Conservation (phyloP, 1,139 yeast species). For the Taphrina deformans region DNA sequence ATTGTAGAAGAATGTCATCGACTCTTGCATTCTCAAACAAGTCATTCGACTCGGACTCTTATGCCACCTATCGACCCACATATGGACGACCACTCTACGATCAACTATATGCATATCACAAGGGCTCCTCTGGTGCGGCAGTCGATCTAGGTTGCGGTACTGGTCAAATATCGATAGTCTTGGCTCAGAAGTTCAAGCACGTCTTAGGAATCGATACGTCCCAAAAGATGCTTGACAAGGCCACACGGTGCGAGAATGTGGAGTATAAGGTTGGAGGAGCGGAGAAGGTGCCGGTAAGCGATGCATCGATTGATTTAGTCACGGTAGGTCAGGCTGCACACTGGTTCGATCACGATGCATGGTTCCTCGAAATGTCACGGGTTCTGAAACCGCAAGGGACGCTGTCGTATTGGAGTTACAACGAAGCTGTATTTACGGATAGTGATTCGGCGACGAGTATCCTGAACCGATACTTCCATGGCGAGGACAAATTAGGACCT, state of each 20-base stretch:
- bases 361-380: conserved; percentile 54
- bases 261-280: conserved; percentile 37
- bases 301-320: conserved; percentile 56
- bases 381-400: conserved; percentile 62
- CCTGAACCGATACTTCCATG: conserved; percentile 50
- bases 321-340: conserved; percentile 77
- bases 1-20: conserved; percentile 11
- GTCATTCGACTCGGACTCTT: conserved; percentile 59
- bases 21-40: conserved; percentile 55
- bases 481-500: conserved; percentile 56
- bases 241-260: conserved; percentile 45
- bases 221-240: conserved; percentile 58
- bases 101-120: conserved; percentile 50
- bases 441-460: conserved; percentile 51
- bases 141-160: conserved; percentile 85
- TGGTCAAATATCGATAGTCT: conserved; percentile 68
- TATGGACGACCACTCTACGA: conserved; percentile 60
- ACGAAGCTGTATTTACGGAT: conserved; percentile 59
- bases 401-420: conserved; percentile 76
- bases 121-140: conserved; percentile 46
- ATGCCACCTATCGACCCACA: conserved; percentile 64
- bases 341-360: conserved; percentile 64
- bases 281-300: conserved; percentile 35
- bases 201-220: conserved; percentile 72
- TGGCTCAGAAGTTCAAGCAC: conserved; percentile 50